These are phyloP conservation scores for Pythium aristosporum DNA, from an alignment of 352 stramenopile genomes.

Conservation along the genomic window DNA sequence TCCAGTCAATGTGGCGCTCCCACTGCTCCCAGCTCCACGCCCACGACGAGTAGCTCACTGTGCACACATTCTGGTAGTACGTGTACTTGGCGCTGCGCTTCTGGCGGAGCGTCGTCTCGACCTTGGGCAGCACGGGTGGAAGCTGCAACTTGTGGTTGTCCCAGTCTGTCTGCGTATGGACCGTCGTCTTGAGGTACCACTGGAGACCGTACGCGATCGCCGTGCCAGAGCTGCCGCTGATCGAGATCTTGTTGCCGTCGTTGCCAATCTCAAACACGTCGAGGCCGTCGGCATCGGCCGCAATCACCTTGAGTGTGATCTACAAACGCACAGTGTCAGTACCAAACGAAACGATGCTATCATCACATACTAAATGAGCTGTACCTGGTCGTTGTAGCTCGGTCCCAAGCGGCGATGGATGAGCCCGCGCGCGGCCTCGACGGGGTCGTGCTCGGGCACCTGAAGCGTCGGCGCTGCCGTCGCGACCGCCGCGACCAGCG, in stretches of 20 bases:
- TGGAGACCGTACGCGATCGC: constrained; percentile 72
- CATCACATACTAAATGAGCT: no score
- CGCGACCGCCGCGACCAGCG: constrained; percentile 17
- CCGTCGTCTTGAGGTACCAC: constrained; percentile 71
- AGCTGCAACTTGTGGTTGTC: constrained; percentile 73
- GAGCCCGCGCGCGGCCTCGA: constrained; percentile 49
- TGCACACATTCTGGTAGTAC: constrained; percentile 94
- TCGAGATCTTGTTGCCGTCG: constrained; percentile 38
- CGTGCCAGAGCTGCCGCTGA: constrained; percentile 47
- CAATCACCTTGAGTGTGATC: constrained; percentile 55
- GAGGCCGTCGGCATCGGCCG: constrained; percentile 35
- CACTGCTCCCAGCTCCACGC: constrained; percentile 87
- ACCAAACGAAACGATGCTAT: not conserved
- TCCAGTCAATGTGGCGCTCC: constrained; percentile 92
- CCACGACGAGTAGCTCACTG: constrained; percentile 89
- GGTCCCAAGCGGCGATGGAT: constrained; percentile 54
- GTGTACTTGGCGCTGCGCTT: constrained; percentile 74
- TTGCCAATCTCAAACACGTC: constrained; percentile 66
- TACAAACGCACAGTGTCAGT: constrained; percentile 15
- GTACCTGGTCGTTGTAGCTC: constrained; percentile 65
- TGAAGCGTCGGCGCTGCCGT: constrained; percentile 27
- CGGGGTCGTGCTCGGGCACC: constrained; percentile 41
- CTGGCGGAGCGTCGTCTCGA: constrained; percentile 36
- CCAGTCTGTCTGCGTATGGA: constrained; percentile 83
- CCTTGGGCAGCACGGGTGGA: constrained; percentile 44